Base-by-base conservation (phyloP, 169 alveolate genomes). In the Sarcocystis neurona region DNA sequence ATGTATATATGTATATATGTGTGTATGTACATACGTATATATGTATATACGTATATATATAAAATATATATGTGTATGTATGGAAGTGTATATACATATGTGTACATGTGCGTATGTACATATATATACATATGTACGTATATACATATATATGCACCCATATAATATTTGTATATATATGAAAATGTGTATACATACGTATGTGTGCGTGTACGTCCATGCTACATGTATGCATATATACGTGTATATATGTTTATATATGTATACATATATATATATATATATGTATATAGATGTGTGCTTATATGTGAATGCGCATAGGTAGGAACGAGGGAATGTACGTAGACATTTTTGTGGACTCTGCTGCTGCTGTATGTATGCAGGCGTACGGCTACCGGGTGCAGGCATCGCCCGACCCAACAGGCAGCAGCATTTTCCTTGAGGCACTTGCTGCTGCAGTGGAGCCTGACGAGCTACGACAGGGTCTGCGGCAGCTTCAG, bases 311-410 rank as follows among this genome's bases (percentile, higher is more conserved):
- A 48, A 6, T 37, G n/a, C n/a, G 75, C 12, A 15, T n/a, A 43
- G 2, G 27, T 50, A 10, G 60, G 8, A 8, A 50, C 27, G 60
- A 50, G 18, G 18, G 60, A 8, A 18, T 50, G 27, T 50, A 18
- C 60, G 8, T 50, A 8, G 60, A 18, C 60, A 50, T 50, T 50
- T 8, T n/a, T 6, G 27, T 37, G 20, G 8, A 30, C 46, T 10
- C 20, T 63, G 43, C 6, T 63, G n/a, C n/a, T n/a, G n/a, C n/a
- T n/a, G n/a, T n/a, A n/a, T n/a, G n/a, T n/a, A n/a, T n/a, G 10
- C 41, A 63, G 75, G 75, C 75, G 4, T 63, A 63, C 75, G 75
- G 75, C 75, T 63, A 63, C 75, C 27, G 44, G 4, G 43, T 63
- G 75, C 12, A 30, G 75, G 8, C n/a, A 43, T 63, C 75, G 10